Evolutionary conservation across 345 rosid species (phyloP), one percentile per base, ranked within the genome.

Genomic region (Aurinia saxatilis): DNA sequence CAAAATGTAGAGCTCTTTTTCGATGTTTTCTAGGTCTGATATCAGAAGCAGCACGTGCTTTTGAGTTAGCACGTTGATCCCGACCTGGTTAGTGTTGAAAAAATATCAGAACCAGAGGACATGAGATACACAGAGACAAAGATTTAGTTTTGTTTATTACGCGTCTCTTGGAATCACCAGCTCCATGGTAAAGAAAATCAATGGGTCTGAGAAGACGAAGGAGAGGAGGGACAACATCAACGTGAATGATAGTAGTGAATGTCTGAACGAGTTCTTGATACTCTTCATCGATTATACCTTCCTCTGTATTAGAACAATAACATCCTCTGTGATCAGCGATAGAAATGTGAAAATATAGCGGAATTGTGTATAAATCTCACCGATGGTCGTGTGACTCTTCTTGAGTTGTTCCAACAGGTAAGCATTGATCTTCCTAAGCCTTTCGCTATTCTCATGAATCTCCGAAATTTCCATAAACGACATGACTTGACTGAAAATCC

Each of bases 391-490:
- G 25, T 52, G 46, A 65, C 80, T 78, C 60, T 57, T 53, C 18
- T 18, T 61, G 18, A 84, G 58, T 58, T 75, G 83, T 19, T 45
- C 50, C 14, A 2, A 2, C 38, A 80, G 63, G 70, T 78, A 78
- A 45, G 74, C 68, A 39, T 75, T 73, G 65, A 84, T 78, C 77
- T 69, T 77, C 69, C 25, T 68, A 11, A 87, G 77, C 69, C 83
- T 80, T 60, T 81, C 81, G 11, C 81, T 82, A 66, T 81, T 75
- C 70, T 78, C 79, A 33, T 87, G 82, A 21, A 87, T 73, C 76
- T 83, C 95, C 80, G 87, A 82, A n/a, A 79, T 72, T 66, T 84
- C 91, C 57, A 72, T 79, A 52, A 85, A 79, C 19, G 84, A 78
- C 75, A 67, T 52, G 45, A 66, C 48, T 74, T 79, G 74, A 62